Base-by-base conservation (phyloP, 2,329 filamentous ascomycete species). In the Penicillium frequentans region DNA sequence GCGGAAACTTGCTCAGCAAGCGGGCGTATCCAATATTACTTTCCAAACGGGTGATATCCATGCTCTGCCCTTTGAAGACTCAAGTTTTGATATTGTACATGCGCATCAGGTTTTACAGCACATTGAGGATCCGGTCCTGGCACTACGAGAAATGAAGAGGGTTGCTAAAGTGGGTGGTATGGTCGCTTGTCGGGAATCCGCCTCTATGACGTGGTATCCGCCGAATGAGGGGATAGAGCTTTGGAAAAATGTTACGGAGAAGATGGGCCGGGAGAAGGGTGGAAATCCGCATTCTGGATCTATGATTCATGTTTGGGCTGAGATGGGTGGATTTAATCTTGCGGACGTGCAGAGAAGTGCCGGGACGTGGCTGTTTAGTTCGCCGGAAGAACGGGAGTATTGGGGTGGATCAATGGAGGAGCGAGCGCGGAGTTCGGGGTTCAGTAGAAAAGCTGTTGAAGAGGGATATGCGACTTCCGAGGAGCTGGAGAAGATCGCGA, bases 71-170 rank as follows among this genome's bases (percentile, higher is more conserved):
- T 75, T 73, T 46, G 47, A 55, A 2, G 79, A 85, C 45, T 71
- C 73, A 26, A 70, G 72, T 1, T 88, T 87, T 59, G 85, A 88
- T 59, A 65, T 87, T 5, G 84, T 87, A 3, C 81, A 85, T 63
- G 81, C 79, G 10, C 82, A 86, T 62, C 84, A 86, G 63, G 80
- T 87, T 1, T 73, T 87, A 6, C 79, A 82, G 56, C 85, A 87
- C 65, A 71, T 87, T 5, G 65, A 73, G 11, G 75, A 83, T 52
- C 83, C 84, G 0, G 69, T 82, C 0, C 67, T 71, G 2, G 81
- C 82, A 0, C 69, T 86, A 51, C 71, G 72, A n/a, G 81, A 85
- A 61, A 83, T 87, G 81, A 73, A 77, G 6, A 77, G 81, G 0
- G 81, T 87, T 3, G 71, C 75, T 14, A 85, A 82, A 60, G 35